Percentiles rank a stretch among this genome's conserved stretches.
phyloP scores from a whole-genome alignment of 495 filamentous ascomycete species.

The Pseudomonodictys pantanalensis region DNA sequence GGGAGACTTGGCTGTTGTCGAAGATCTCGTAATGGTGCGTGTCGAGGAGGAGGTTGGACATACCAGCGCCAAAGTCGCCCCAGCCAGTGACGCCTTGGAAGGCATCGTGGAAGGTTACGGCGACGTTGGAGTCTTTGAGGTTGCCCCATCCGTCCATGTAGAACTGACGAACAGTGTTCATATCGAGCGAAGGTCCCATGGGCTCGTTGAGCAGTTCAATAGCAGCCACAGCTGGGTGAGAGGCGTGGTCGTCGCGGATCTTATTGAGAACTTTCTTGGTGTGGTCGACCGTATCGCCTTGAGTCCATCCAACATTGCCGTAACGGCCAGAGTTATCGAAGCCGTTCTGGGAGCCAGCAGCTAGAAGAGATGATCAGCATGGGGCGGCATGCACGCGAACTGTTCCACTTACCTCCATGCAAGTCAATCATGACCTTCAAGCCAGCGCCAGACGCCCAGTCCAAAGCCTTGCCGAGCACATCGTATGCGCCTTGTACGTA shows the following conservation, averaged over 20 bases:
- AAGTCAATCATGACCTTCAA: conserved; percentile 69
- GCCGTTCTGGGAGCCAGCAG: conserved; percentile 44
- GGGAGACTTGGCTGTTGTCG: conserved; percentile 32
- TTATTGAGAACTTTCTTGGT: conserved; percentile 41
- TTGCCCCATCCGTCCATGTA: conserved; percentile 46
- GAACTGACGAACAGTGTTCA: conserved; percentile 41
- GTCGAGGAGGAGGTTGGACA: conserved; percentile 43
- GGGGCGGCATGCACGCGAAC: neutral
- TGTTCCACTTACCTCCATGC: conserved; percentile 57
- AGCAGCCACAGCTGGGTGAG: conserved; percentile 39
- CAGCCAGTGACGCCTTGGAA: conserved; percentile 41
- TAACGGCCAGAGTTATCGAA: conserved; percentile 44
- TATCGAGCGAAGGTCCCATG: conserved; percentile 39
- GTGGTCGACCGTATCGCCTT: conserved; percentile 40
- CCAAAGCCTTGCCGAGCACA: conserved; percentile 63
- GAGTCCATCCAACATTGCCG: conserved; percentile 40
- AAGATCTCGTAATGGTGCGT: conserved; percentile 48
- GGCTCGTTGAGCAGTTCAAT: conserved; percentile 46
- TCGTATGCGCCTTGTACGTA: conserved; percentile 71
- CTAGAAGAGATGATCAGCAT: conserved; percentile 7
- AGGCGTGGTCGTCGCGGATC: conserved; percentile 41
- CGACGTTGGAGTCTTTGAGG: conserved; percentile 38
- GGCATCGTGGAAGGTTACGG: conserved; percentile 44
- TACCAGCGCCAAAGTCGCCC: conserved; percentile 41
- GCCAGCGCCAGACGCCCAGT: conserved; percentile 62